Conservation (phyloP, 2,329 filamentous ascomycete species). For the Helicocarpus griseus region DNA sequence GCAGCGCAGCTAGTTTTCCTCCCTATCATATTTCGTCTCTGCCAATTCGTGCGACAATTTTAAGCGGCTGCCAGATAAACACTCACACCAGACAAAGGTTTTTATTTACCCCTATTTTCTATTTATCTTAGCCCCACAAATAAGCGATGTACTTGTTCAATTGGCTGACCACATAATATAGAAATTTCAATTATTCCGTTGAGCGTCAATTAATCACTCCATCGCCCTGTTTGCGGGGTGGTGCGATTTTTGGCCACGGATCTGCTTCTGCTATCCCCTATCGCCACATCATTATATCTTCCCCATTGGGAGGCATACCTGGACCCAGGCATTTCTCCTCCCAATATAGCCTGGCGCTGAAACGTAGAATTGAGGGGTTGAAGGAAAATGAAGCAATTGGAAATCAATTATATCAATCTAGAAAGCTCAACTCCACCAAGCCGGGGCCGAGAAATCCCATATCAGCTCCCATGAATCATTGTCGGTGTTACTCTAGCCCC, state of each 20-base stretch:
- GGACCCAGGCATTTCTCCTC: not conserved
- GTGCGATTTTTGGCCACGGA: not conserved
- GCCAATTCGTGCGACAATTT: not conserved
- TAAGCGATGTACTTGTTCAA: not conserved
- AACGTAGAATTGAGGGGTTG: not conserved
- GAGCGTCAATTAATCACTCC: not conserved
- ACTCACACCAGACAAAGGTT: not conserved
- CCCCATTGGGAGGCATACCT: not conserved
- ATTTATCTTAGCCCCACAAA: not conserved
- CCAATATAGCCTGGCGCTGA: not conserved
- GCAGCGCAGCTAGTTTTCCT: not conserved
- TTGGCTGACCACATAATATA: not conserved
- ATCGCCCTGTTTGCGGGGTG: not conserved
- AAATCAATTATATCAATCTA: not conserved
- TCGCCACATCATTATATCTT: not conserved
- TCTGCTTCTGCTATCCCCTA: not conserved
- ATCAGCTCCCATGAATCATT: not conserved
- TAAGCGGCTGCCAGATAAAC: not conserved
- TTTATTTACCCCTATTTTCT: not conserved
- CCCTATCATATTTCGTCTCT: not conserved
- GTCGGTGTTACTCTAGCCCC: slow-evolving; percentile 7
- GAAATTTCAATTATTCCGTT: not conserved
- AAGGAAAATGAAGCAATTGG: not conserved
- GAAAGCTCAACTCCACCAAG: not conserved
- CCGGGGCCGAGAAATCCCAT: not conserved